These are phyloP conservation scores for Phytophthora gonapodyides DNA, from an alignment of 352 stramenopile species.

Conservation along the genomic window DNA sequence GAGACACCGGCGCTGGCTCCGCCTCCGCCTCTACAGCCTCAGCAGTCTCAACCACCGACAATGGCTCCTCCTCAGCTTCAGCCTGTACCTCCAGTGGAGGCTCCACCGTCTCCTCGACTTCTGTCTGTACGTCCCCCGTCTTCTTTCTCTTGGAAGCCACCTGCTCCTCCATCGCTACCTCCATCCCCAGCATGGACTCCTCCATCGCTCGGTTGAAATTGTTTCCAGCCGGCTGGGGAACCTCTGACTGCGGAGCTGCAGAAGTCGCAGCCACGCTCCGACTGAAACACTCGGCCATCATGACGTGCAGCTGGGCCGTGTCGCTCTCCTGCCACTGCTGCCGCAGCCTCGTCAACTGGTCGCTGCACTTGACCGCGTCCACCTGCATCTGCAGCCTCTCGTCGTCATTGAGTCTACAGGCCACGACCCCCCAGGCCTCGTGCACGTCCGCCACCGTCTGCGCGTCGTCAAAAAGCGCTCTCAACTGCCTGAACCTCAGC, in stretches of 20 bases:
- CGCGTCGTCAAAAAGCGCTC: constrained; percentile 28
- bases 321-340: constrained; percentile 32
- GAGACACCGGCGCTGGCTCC: no score
- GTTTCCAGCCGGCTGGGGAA: neutral
- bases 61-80: no score
- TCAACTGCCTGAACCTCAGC: constrained; percentile 26
- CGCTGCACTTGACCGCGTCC: constrained; percentile 31
- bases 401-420: constrained; percentile 4
- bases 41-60: no score
- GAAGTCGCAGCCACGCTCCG: neutral
- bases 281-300: constrained; percentile 38
- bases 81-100: neutral
- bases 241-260: neutral
- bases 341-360: constrained; percentile 30
- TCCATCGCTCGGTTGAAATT: constrained; percentile 22
- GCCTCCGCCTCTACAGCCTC: no score
- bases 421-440: constrained; percentile 36
- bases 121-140: constrained; percentile 1
- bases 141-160: constrained; percentile 13
- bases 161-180: neutral
- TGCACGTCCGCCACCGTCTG: constrained; percentile 38
- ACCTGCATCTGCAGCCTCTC: neutral
- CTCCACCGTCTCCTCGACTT: neutral
- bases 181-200: constrained; percentile 2
- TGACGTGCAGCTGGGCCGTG: constrained; percentile 21